Percentiles rank a stretch among this genome's conserved stretches.
Evolutionary conservation across 306 rosid genomes (phyloP).

Genomic region (Acacia melanoxylon): DNA sequence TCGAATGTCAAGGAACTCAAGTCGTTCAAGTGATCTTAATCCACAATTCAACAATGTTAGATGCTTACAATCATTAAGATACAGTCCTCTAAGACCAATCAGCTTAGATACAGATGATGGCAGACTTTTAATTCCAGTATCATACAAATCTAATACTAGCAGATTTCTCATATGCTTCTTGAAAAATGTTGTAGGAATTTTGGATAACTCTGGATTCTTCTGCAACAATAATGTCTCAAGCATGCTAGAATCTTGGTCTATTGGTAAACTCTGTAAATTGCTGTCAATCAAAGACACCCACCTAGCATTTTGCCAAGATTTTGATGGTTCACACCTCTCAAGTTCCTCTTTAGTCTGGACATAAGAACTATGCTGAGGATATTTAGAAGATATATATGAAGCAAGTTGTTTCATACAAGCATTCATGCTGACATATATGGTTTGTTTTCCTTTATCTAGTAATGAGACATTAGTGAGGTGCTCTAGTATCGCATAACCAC

Average conservation of each 20-base stretch:
- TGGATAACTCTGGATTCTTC: background rate
- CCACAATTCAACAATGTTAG: background rate
- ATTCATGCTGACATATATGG: too few species aligned
- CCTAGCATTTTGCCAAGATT: too few species aligned
- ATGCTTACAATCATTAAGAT: conserved; percentile 19
- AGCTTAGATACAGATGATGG: conserved; percentile 12
- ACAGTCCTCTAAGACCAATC: background rate
- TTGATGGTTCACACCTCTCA: too few species aligned
- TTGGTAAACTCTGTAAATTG: background rate
- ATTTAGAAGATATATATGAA: too few species aligned
- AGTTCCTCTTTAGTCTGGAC: too few species aligned
- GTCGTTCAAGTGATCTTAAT: conserved; percentile 1
- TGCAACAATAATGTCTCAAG: conserved; percentile 9
- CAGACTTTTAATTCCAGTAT: background rate
- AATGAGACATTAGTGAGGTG: too few species aligned
- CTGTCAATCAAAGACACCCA: too few species aligned
- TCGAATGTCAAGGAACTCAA: conserved; percentile 28
- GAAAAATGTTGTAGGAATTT: background rate
- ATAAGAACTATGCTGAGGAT: too few species aligned
- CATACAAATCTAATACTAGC: conserved; percentile 4
- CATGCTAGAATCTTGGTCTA: background rate
- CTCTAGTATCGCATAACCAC: too few species aligned
- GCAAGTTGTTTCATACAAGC: too few species aligned
- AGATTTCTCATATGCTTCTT: conserved; percentile 19
- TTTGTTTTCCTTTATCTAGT: too few species aligned